These are phyloP conservation scores for Trypanosomatidae sp. DNA, from an alignment of 208 protist species.

Conservation along the genomic window DNA sequence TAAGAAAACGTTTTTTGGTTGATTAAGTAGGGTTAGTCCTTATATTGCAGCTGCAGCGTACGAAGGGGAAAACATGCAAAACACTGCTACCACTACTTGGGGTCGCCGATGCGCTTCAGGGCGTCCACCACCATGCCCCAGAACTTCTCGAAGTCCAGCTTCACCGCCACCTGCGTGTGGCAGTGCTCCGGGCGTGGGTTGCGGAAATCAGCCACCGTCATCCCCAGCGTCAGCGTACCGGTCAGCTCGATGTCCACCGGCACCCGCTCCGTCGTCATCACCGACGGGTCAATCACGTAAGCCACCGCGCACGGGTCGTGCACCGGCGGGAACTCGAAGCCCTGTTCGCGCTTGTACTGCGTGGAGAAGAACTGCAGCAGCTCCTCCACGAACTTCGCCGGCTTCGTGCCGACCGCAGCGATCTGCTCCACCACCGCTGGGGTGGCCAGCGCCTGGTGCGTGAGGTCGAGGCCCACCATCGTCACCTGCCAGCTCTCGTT, in stretches of 20 bases:
- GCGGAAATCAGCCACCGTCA: slow-evolving; percentile 67
- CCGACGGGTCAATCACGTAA: slow-evolving; percentile 68
- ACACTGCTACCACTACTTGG: too few relatives aligned
- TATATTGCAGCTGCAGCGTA: too few relatives aligned
- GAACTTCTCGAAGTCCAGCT: slow-evolving; percentile 67
- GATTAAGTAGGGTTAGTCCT: too few relatives aligned
- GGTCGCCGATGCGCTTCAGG: slow-evolving; percentile 52
- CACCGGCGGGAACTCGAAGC: slow-evolving; percentile 35
- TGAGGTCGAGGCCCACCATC: slow-evolving; percentile 86
- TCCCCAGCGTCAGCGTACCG: slow-evolving; percentile 43
- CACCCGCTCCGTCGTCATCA: slow-evolving; percentile 53
- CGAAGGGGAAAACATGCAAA: too few relatives aligned
- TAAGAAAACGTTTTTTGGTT: too few relatives aligned
- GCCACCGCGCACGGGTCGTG: slow-evolving; percentile 83
- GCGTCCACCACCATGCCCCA: slow-evolving; percentile 71
- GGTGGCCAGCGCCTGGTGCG: slow-evolving; percentile 69
- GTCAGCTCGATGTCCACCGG: slow-evolving; percentile 57
- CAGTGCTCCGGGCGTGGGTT: slow-evolving; percentile 33
- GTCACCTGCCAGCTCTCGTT: slow-evolving; percentile 57
- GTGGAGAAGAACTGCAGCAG: slow-evolving; percentile 55
- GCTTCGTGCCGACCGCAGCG: slow-evolving; percentile 30
- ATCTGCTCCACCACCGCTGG: slow-evolving; percentile 43
- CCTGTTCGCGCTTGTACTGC: slow-evolving; percentile 43
- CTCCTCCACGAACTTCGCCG: slow-evolving; percentile 36
- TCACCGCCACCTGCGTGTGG: slow-evolving; percentile 59